Conservation (phyloP, 2,329 filamentous ascomycete species). For the Parastagonospora nodorum region DNA sequence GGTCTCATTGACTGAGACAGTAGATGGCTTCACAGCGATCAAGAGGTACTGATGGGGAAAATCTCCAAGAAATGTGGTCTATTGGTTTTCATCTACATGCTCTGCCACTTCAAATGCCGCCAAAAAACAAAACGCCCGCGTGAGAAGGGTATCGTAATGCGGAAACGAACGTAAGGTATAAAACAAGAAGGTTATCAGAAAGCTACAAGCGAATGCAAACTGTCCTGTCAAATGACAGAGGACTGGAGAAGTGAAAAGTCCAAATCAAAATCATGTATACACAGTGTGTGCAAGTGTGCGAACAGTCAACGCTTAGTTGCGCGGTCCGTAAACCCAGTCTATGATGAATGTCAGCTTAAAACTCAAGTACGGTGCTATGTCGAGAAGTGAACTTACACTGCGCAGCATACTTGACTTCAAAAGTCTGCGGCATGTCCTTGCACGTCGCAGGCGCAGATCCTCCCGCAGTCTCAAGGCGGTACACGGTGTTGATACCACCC, state of each 20-base stretch:
- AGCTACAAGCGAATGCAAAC: neutral
- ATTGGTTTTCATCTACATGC: neutral
- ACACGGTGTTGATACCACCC: conserved; percentile 52
- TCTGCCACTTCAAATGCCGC: neutral
- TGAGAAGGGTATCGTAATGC: conserved; percentile 19
- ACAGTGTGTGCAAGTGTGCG: conserved; percentile 6
- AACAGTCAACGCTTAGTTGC: conserved; percentile 20
- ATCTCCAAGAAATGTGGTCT: neutral
- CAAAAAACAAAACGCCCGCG: neutral
- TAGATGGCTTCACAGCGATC: neutral
- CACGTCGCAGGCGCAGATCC: conserved; percentile 50
- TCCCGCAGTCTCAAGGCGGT: conserved; percentile 56
- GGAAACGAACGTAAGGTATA: neutral
- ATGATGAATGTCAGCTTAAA: conserved; percentile 6
- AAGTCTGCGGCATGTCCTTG: conserved; percentile 33
- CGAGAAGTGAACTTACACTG: conserved; percentile 24
- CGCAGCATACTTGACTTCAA: conserved; percentile 53
- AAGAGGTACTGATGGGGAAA: neutral
- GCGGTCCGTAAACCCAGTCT: conserved; percentile 53
- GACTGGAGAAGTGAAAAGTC: neutral
- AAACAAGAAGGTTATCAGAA: neutral
- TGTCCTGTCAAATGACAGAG: neutral
- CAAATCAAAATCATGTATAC: conserved; percentile 6
- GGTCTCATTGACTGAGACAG: neutral
- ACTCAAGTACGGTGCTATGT: neutral